Percentiles rank a stretch among this genome's conserved stretches.
phyloP scores from a whole-genome alignment of 805 yeast species.

The Monosporozyma aerobia region DNA sequence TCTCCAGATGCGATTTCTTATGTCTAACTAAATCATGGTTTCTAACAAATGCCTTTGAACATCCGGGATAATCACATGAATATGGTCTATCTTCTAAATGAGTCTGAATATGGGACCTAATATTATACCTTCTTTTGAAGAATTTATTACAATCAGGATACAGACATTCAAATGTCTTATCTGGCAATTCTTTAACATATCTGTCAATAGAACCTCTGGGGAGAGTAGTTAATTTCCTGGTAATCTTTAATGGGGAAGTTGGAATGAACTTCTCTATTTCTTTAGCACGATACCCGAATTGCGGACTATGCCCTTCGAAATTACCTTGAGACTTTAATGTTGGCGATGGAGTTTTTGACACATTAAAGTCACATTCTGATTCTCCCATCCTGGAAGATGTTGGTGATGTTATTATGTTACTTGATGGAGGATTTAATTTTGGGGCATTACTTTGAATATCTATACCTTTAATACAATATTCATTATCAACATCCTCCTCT shows the following conservation, averaged over 20 bases:
- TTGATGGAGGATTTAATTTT: conserved; percentile 5
- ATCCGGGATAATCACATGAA: conserved; percentile 50
- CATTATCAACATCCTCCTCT: background rate
- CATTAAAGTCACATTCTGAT: conserved; percentile 29
- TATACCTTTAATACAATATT: background rate
- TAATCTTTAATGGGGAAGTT: conserved; percentile 20
- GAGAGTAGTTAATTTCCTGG: conserved; percentile 32
- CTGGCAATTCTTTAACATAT: conserved; percentile 73
- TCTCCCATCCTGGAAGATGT: conserved; percentile 10
- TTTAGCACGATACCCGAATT: conserved; percentile 8
- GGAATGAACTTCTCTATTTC: conserved; percentile 2
- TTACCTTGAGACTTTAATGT: conserved; percentile 31
- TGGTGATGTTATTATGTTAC: background rate
- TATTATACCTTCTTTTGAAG: conserved; percentile 83
- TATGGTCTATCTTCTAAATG: conserved; percentile 93
- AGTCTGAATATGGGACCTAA: conserved; percentile 92
- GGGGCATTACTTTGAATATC: conserved; percentile 4
- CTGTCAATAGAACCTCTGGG: conserved; percentile 87
- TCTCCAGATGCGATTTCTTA: conserved; percentile 72
- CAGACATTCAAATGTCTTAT: conserved; percentile 64
- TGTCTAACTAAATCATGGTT: conserved; percentile 93
- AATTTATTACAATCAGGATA: conserved; percentile 72
- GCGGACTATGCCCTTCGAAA: conserved; percentile 15
- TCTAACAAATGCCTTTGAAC: conserved; percentile 83
- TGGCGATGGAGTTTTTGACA: conserved; percentile 38